Conservation (phyloP, 257 asterid genomes). For the Oldenlandia corymbosa region DNA sequence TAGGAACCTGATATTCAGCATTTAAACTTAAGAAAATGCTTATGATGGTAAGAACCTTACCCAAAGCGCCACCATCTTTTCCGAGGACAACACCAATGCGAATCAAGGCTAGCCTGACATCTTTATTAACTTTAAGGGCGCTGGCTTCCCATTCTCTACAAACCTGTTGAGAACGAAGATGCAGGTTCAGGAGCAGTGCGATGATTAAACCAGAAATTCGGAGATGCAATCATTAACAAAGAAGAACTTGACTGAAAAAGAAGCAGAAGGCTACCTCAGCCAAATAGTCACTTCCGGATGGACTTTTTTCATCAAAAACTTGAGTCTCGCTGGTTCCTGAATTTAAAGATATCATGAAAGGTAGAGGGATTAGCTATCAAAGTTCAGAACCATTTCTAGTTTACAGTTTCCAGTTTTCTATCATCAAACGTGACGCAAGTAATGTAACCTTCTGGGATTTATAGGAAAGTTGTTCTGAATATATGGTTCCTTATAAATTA, state of each 20-base stretch:
- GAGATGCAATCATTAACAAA: background rate
- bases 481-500: background rate
- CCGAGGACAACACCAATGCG: constrained; percentile 95
- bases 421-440: background rate
- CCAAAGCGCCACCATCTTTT: constrained; percentile 95
- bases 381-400: background rate
- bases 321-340: constrained; percentile 74
- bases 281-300: constrained; percentile 81
- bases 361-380: background rate
- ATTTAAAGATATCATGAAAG: constrained; percentile 9
- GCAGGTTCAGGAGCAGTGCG: background rate
- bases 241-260: too few relatives aligned
- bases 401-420: background rate
- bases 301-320: constrained; percentile 83
- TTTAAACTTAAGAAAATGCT: too few relatives aligned
- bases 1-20: too few relatives aligned
- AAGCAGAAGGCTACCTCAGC: constrained; percentile 65
- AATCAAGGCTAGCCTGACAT: constrained; percentile 67
- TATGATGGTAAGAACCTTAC: constrained; percentile 30
- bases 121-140: constrained; percentile 62
- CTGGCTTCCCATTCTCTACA: constrained; percentile 96
- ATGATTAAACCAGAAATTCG: background rate
- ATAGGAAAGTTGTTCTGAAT: background rate
- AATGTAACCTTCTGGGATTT: background rate
- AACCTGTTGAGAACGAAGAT: constrained; percentile 52